Base-by-base conservation (phyloP, 176 grass and related monocot genomes). In the Tuctoria greenei region DNA sequence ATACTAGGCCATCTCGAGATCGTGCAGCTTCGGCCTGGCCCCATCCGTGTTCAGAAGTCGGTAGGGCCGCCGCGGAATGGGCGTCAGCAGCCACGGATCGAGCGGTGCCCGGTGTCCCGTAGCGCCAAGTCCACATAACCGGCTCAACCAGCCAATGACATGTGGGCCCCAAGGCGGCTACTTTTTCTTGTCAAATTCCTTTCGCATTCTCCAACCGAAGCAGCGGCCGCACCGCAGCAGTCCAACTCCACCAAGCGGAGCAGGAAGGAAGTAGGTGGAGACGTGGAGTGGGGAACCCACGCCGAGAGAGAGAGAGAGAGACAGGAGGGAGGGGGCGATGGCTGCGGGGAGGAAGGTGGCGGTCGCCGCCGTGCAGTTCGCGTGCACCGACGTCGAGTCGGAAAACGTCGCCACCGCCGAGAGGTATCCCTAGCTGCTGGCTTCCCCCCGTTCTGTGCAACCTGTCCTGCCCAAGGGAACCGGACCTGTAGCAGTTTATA, bases 301-400 rank as follows among this genome's bases (percentile, higher is more conserved):
- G 10, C 14, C 31, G 31, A 31, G 31, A 31, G 31, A n/a, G 31
- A 2, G 31, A 31, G 10, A 11, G 11, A n/a, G 43, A 10, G 11
- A 45, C 0, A 20, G 21, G 8, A 10, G 8, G 66, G n/a, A 10
- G 10, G 6, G 9, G 60, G 63, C 64, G 74, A 92, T 89, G 89
- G 80, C 80, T 20, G 84, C 44, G 7, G 84, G 81, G 62, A 91
- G 89, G 67, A 98, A 88, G 37, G 91, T 98, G 58, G 79, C 76
- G 3, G 87, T 98, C 12, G 89, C 95, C 27, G 89, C 89, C 60
- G 91, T 98, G 38, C 95, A 98, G 95, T 98, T 98, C 76, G 95
- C 89, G 73, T 98, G 91, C 85, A 85, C 89, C 46, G 89, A 94
- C 81, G 75, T 88, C 36, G 86, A 80, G 24, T 82, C 89, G 28